These are phyloP conservation scores for Cerrena zonata DNA, from an alignment of 1,284 basidiomycete genomes.

Conservation along the genomic window DNA sequence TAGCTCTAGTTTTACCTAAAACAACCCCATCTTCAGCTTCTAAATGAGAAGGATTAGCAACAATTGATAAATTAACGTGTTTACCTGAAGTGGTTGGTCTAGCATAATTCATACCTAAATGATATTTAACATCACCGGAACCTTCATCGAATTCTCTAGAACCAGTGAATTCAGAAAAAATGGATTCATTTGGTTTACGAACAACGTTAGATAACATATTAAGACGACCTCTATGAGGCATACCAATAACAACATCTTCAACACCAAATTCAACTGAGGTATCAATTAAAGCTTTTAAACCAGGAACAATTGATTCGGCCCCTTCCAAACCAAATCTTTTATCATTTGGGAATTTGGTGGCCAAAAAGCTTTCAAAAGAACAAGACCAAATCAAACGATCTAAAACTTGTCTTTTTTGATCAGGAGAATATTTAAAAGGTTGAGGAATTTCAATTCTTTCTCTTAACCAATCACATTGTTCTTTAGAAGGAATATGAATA, in stretches of 20 bases:
- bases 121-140: constrained; percentile 97
- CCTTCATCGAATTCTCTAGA: constrained; percentile 59
- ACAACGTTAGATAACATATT: constrained; percentile 99
- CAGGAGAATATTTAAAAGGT: constrained; percentile 96
- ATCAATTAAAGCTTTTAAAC: constrained; percentile 99
- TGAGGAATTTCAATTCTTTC: constrained; percentile 93
- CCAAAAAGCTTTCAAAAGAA: constrained; percentile 97
- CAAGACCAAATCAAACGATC: constrained; percentile 99
- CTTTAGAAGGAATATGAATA: constrained; percentile 96
- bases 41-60: constrained; percentile 97
- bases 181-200: constrained; percentile 96
- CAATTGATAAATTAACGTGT: constrained; percentile 94
- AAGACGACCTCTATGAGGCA: constrained; percentile 98
- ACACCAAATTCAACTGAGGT: constrained; percentile 94
- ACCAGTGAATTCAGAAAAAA: constrained; percentile 94
- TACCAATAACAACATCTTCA: constrained; percentile 94
- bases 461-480: constrained; percentile 98
- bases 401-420: constrained; percentile 98
- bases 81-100: constrained; percentile 97
- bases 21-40: constrained; percentile 98
- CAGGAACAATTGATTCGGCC: constrained; percentile 94
- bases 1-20: constrained; percentile 92
- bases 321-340: constrained; percentile 99
- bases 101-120: constrained; percentile 98
- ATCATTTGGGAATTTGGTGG: constrained; percentile 98